Conservation (phyloP, 495 filamentous ascomycete species). For the Hypoxylon intermedium region DNA sequence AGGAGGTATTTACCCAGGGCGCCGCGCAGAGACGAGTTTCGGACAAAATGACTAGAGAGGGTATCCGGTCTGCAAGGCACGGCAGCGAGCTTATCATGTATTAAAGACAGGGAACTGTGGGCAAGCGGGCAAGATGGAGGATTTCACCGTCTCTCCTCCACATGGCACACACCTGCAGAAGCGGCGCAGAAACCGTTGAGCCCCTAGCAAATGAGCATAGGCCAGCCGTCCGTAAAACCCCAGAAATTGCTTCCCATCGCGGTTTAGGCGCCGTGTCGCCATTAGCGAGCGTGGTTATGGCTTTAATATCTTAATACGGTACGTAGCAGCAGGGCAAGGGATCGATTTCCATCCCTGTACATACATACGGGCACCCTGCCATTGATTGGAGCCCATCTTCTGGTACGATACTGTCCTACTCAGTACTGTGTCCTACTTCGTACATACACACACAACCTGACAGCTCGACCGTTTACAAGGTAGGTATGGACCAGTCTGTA, state of each 20-base stretch:
- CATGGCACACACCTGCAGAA: conserved; percentile 42
- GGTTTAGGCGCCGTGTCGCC: conserved; percentile 37
- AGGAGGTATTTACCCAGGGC: conserved; percentile 39
- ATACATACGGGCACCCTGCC: conserved; percentile 7
- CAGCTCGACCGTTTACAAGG: conserved; percentile 20
- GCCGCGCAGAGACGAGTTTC: conserved; percentile 27
- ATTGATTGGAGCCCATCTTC: conserved; percentile 40
- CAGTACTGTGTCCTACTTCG: too few species aligned
- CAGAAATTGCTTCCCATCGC: conserved; percentile 42
- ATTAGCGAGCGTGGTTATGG: conserved; percentile 2
- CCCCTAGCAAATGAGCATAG: conserved; percentile 34
- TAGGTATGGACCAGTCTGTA: not conserved
- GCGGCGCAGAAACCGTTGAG: conserved; percentile 38
- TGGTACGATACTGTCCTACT: conserved; percentile 38
- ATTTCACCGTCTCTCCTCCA: conserved; percentile 27
- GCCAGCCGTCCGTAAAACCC: conserved; percentile 34
- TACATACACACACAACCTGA: too few species aligned
- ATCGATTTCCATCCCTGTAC: conserved; percentile 14
- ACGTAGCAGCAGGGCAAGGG: conserved; percentile 24
- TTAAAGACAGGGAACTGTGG: conserved; percentile 35
- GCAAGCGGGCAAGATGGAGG: conserved; percentile 33
- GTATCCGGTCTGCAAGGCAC: conserved; percentile 46
- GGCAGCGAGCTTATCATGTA: conserved; percentile 44
- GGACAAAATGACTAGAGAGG: conserved; percentile 36
- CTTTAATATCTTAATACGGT: conserved; percentile 4